These are phyloP conservation scores for Lichtheimia ornata DNA, from an alignment of 371 early-diverging fungal genomes.

Conservation along the genomic window DNA sequence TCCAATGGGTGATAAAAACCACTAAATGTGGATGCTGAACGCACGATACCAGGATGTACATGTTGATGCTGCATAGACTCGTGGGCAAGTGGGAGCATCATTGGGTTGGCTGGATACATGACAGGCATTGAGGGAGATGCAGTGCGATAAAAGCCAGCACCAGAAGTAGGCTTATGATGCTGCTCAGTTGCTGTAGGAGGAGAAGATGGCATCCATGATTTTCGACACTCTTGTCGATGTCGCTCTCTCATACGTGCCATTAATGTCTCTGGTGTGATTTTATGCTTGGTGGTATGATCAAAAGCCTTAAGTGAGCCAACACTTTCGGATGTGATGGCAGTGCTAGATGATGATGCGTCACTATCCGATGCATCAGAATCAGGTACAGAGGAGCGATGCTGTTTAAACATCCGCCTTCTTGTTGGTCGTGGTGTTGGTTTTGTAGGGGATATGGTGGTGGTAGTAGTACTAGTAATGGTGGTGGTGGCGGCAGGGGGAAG, in stretches of 20 bases:
- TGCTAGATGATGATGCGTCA: slow-evolving; percentile 4
- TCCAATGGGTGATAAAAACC: too few relatives aligned
- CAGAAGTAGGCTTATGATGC: neutral
- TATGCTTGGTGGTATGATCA: slow-evolving; percentile 4
- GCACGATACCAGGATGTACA: too few relatives aligned
- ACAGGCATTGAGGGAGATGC: slow-evolving; percentile 1
- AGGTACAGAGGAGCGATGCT: slow-evolving; percentile 3
- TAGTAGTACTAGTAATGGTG: neutral
- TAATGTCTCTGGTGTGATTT: neutral
- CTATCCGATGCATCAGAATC: slow-evolving; percentile 21
- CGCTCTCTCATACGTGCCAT: slow-evolving; percentile 28
- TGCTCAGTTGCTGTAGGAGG: too few relatives aligned
- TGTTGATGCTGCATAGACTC: too few relatives aligned
- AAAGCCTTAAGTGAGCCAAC: neutral
- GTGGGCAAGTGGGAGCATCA: too few relatives aligned
- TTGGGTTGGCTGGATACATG: neutral
- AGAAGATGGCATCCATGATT: slow-evolving; percentile 12
- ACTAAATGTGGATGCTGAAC: too few relatives aligned
- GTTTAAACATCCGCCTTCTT: slow-evolving; percentile 9
- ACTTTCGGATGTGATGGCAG: neutral
- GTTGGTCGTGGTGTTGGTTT: neutral
- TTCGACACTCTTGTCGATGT: slow-evolving; percentile 24
- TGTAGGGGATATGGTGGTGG: neutral
- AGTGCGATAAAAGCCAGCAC: neutral
- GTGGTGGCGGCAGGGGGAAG: slow-evolving; percentile 11